Conservation (phyloP, 1,139 yeast species). For the Blastobotrys ciferrii region DNA sequence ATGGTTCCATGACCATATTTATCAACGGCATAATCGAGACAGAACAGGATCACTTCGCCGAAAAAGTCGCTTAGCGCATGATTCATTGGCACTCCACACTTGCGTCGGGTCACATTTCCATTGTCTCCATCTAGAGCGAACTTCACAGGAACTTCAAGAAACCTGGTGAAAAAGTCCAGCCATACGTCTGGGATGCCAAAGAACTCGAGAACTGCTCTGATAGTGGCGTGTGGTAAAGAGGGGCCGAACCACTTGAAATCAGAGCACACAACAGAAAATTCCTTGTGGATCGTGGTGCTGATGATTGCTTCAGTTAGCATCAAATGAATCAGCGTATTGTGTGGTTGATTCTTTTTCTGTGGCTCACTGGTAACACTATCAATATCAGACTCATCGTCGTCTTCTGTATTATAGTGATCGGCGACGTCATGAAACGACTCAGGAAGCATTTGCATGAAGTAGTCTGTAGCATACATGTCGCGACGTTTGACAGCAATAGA, state of each 20-base stretch:
- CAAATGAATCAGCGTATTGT: conserved; percentile 15
- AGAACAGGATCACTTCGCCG: conserved; percentile 22
- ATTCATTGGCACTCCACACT: conserved; percentile 21
- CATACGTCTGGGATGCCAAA: conserved; percentile 21
- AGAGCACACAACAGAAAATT: conserved; percentile 22
- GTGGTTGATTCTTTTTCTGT: background rate
- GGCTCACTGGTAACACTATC: too few species aligned
- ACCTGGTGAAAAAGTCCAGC: conserved; percentile 20
- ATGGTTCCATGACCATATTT: conserved; percentile 17
- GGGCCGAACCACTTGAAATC: conserved; percentile 26
- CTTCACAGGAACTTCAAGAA: conserved; percentile 19
- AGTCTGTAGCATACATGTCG: background rate
- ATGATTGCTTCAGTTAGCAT: conserved; percentile 18
- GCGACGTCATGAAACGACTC: conserved; percentile 1
- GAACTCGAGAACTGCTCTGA: conserved; percentile 19
- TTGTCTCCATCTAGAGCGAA: too few species aligned
- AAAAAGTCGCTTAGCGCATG: conserved; percentile 20
- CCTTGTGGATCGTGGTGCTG: conserved; percentile 15
- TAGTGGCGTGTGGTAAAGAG: conserved; percentile 18
- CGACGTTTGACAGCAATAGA: background rate
- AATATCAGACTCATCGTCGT: conserved; percentile 8
- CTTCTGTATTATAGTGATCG: conserved; percentile 2
- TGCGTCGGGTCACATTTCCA: too few species aligned
- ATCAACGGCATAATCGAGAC: conserved; percentile 21
- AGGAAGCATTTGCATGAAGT: conserved; percentile 11